Base-by-base conservation (phyloP, 2,329 filamentous ascomycete species). In the Curvularia verruculosa region DNA sequence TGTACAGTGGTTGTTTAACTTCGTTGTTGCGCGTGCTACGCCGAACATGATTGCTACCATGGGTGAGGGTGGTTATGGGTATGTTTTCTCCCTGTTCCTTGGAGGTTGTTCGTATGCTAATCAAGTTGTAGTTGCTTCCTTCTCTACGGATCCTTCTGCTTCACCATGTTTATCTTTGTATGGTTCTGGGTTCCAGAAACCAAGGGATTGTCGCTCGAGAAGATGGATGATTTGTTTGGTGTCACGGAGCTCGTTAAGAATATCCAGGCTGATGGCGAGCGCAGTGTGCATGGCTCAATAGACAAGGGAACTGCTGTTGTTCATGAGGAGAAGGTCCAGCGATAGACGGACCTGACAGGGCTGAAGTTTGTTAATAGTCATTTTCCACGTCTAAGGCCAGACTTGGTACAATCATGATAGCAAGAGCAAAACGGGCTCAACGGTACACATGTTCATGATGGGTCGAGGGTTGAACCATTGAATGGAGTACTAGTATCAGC, bases 101-200 rank as follows among this genome's bases (percentile, higher is more conserved):
- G 13, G 80, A 82, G 67, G 79, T 79, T 19, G 61, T 71, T 23
- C 72, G 71, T 23, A 78, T 79, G 39, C 55, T 60, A 48, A 63
- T 49, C 40, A 46, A 2, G 5, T 5, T 81, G 79, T 51, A 86
- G 85, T 28, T 87, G 87, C 26, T 91, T 89, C 75, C 83, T 91
- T 71, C 85, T 89, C 67, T 91, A 89, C 72, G 83, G 86, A 9
- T 82, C 75, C 52, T 90, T 90, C 74, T 87, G 86, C 72, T 82
- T 87, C 65, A 70, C 80, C 64, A 89, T 90, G 84, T 84, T 84
- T 59, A 60, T 87, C 51, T 89, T 88, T 68, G 85, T 87, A 39
- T 89, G 82, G 80, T 86, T 88, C 78, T 83, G 87, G 60, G 82
- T 89, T n/a, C 88, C 88, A 0, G 88, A 91, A 77, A 91, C 88